Base-by-base conservation (phyloP, 305 asterid genomes). In the Ilex paraguariensis region DNA sequence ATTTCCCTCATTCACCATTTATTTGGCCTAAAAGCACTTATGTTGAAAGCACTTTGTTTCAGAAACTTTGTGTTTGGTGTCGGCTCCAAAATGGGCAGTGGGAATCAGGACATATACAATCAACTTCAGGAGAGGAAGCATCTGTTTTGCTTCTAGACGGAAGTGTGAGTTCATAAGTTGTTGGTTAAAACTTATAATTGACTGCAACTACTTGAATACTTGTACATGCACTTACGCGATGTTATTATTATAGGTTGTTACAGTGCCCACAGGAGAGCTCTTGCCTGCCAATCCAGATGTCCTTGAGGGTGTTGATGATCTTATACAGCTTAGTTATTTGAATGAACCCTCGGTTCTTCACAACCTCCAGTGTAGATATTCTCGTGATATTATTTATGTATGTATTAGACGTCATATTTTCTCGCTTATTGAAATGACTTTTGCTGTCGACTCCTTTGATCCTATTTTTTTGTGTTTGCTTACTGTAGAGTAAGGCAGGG, bases 321-420 rank as follows among this genome's bases (percentile, higher is more conserved):
- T 93, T 73, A 77, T 82, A 66, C 92, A 84, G 54, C 96, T 90
- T 66, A 82, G 95, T 81, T 88, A 86, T 83, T 67, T 90, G 80
- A 93, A 93, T 10, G 95, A 90, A 79, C 97, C 97, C 67, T 93
- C 99, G 55, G 87, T 93, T 76, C 84, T 93, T 71, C 89, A 90
- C 78, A 93, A 90, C 76, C 81, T 93, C 76, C 89, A 84, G 45
- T 61, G 59, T 67, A 84, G 99, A 81, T 87, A 80, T 77, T 72
- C 78, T 32, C 81, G 67, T 54, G 91, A 83, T 77, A 74, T 63
- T 40, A 77, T 86, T 77, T 93, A 93, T 79, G 99, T 93, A 75
- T 66, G 95, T 64, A 57, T 66, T 62, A 44, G 54, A 62, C 59
- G 17, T 52, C 39, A 31, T 67, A 42, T 31, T 13, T 60, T 14